Base-by-base conservation (phyloP, 164 flowering plant genomes). In the Aristolochia californica region DNA sequence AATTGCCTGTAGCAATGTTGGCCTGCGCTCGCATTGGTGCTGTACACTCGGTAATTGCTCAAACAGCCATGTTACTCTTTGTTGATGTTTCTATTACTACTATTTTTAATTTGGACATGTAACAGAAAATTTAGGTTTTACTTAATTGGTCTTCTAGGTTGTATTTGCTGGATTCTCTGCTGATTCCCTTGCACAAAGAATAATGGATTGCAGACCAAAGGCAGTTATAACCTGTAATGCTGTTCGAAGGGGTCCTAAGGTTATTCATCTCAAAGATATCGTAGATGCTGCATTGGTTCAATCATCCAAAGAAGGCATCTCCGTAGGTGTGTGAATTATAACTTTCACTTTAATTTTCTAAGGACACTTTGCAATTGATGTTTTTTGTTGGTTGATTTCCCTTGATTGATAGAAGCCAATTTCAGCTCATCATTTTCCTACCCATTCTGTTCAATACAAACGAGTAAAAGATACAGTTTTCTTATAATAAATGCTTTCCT, bases 21-120 rank as follows among this genome's bases (percentile, higher is more conserved):
- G 96, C 98, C 2, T 93, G 97, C 77, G 94, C 97, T 64, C 94
- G 98, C n/a, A 93, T 93, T 74, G 98, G 96, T 51, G 98, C 98
- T 49, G 82, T 93, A 67, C 95, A 89, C 70, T 90, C 95, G 79
- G 95, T 89, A 80, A 22, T 47, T 43, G 22, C 7, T 34, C 40
- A 34, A 3, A 34, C 40, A 2, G 5, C 9, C 9, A 15, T 5
- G 22, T 45, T 48, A 4, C 51, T 17, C 12, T 9, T 2, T 0
- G 20, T n/a, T 4, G 12, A 9, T 16, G 17, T 49, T 5, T 50
- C 27, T 21, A 12, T 21, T 16, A 16, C 25, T 0, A 50, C 7
- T 23, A 8, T 50, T n/a, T 18, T 49, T 50, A 5, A 34, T 21
- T 22, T 22, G 22, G 26, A 3, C 13, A 23, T 50, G 26, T 13